phyloP scores from a whole-genome alignment of 257 asterid genomes.

The Capsicum baccatum region DNA sequence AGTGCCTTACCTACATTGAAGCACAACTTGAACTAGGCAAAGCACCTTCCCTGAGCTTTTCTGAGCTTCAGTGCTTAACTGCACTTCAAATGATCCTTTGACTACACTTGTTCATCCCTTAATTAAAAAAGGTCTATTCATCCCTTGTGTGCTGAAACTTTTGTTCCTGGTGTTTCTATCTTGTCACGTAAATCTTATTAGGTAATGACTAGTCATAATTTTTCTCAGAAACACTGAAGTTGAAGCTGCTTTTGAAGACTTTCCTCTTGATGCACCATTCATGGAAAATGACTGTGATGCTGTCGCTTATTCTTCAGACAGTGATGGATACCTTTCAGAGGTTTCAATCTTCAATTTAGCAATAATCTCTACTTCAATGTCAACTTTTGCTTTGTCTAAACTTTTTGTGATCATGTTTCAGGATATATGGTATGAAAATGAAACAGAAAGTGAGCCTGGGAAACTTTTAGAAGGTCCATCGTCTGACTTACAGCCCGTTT shows the following conservation, averaged over 20 bases:
- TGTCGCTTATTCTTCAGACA: conserved; percentile 69
- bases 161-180: conserved; percentile 16
- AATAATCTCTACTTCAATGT: conserved; percentile 32
- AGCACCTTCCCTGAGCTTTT: neutral
- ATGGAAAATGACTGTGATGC: conserved; percentile 54
- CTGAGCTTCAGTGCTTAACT: neutral
- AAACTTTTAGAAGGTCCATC: conserved; percentile 57
- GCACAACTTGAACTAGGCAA: conserved; percentile 16
- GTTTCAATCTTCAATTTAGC: conserved; percentile 48
- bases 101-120: conserved; percentile 15
- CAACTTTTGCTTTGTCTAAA: conserved; percentile 28
- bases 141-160: neutral
- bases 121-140: neutral
- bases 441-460: conserved; percentile 47
- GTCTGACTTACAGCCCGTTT: neutral
- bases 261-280: conserved; percentile 67
- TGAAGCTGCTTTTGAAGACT: conserved; percentile 50
- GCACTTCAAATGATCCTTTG: conserved; percentile 1
- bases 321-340: conserved; percentile 98
- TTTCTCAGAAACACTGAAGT: conserved; percentile 49
- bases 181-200: neutral
- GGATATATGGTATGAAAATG: conserved; percentile 59
- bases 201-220: conserved; percentile 22
- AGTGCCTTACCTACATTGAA: neutral
- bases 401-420: conserved; percentile 43